These are phyloP conservation scores for Blastomyces silverae DNA, from an alignment of 2,329 filamentous ascomycete genomes.

Conservation along the genomic window DNA sequence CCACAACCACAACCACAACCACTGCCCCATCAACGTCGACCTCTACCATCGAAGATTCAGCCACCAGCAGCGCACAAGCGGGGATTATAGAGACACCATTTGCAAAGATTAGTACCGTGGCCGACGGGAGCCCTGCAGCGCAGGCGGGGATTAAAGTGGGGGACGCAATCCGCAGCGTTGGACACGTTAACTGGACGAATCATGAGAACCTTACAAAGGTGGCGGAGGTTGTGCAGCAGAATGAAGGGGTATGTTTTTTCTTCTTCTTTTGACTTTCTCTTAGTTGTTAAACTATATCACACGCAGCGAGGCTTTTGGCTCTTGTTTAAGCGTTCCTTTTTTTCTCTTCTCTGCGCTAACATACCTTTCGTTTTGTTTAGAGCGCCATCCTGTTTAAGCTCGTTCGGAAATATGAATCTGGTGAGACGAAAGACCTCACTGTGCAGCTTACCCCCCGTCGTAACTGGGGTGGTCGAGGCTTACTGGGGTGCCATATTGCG, in stretches of 20 bases:
- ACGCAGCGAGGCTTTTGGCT: neutral
- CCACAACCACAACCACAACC: neutral
- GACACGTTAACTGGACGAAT: constrained; percentile 73
- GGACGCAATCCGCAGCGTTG: constrained; percentile 79
- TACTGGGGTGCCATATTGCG: constrained; percentile 85
- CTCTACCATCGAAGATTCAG: constrained; percentile 22
- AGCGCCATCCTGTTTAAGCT: constrained; percentile 63
- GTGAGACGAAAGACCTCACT: constrained; percentile 51
- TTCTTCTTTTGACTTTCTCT: neutral
- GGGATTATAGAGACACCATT: constrained; percentile 59
- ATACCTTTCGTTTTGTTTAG: constrained; percentile 40
- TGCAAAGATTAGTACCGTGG: constrained; percentile 82
- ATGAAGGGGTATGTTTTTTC: constrained; percentile 70
- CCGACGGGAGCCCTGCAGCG: constrained; percentile 70
- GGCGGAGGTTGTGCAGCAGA: constrained; percentile 81
- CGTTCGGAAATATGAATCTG: constrained; percentile 43
- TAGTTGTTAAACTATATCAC: too few species aligned
- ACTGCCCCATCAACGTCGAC: neutral
- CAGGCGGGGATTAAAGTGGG: constrained; percentile 71
- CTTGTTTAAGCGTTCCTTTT: neutral
- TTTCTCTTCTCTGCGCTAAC: constrained; percentile 8
- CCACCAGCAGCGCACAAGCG: constrained; percentile 24
- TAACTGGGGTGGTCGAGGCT: constrained; percentile 83
- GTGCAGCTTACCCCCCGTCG: constrained; percentile 67
- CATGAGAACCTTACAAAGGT: constrained; percentile 81